Evolutionary conservation across 495 filamentous ascomycete genomes (phyloP).

Genomic region (Trichoderma erinaceum): DNA sequence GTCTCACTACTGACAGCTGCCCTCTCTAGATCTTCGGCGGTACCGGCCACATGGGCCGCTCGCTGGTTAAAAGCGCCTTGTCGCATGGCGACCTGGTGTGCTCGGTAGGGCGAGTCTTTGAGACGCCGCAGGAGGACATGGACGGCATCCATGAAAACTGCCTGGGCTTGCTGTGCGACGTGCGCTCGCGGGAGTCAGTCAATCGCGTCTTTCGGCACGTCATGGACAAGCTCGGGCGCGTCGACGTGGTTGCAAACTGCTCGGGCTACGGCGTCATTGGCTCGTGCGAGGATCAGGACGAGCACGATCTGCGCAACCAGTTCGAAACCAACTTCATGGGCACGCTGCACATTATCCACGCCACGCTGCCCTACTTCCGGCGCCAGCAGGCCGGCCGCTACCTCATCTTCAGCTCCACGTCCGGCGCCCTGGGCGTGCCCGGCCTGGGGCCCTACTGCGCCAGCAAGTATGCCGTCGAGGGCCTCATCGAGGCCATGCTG

Average conservation of each 20-base stretch:
- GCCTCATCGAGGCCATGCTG: conserved; percentile 88
- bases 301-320: conserved; percentile 88
- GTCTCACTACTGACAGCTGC: background rate
- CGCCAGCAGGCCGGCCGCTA: conserved; percentile 68
- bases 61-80: conserved; percentile 75
- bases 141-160: conserved; percentile 62
- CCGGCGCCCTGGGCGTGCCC: conserved; percentile 82
- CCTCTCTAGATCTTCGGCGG: conserved; percentile 75
- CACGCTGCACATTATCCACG: conserved; percentile 84
- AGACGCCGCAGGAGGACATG: conserved; percentile 70
- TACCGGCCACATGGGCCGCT: conserved; percentile 92
- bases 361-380: conserved; percentile 84
- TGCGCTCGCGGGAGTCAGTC: conserved; percentile 75
- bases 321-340: conserved; percentile 97
- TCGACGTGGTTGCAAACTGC: conserved; percentile 90
- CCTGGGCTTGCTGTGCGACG: conserved; percentile 80
- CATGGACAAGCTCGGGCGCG: conserved; percentile 66
- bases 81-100: conserved; percentile 78
- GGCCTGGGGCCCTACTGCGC: conserved; percentile 92
- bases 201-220: conserved; percentile 60
- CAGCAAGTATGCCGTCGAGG: conserved; percentile 93
- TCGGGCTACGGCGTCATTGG: conserved; percentile 91
- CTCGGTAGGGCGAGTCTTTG: conserved; percentile 79
- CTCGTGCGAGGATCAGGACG: conserved; percentile 94
- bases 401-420: conserved; percentile 88